phyloP scores from a whole-genome alignment of 352 stramenopile species.

The Phytophthora multivora region DNA sequence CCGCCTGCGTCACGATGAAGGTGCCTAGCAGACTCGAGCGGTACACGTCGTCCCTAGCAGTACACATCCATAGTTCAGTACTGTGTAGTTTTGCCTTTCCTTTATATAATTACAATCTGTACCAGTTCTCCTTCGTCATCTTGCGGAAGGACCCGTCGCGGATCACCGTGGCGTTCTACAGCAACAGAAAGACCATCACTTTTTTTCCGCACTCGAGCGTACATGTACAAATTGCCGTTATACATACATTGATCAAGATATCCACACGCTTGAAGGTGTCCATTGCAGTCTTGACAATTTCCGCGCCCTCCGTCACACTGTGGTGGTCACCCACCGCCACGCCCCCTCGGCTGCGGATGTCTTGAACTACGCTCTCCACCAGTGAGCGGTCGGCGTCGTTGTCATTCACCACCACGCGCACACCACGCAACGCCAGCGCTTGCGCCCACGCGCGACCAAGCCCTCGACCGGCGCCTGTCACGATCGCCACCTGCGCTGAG shows the following conservation, averaged over 20 bases:
- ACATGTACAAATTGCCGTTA: constrained; percentile 1
- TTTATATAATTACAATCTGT: not conserved
- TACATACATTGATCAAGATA: constrained; percentile 79
- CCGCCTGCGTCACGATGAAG: constrained; percentile 66
- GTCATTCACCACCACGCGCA: constrained; percentile 73
- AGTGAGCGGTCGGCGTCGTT: constrained; percentile 54
- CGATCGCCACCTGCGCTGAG: constrained; percentile 62
- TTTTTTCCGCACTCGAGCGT: constrained; percentile 3
- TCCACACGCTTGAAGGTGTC: constrained; percentile 59
- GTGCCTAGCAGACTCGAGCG: constrained; percentile 61
- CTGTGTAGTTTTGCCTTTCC: not conserved
- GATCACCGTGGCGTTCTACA: constrained; percentile 72
- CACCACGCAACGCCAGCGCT: constrained; percentile 49
- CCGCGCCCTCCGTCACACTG: constrained; percentile 50
- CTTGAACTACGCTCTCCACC: constrained; percentile 47
- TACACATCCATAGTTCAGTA: constrained; percentile 4
- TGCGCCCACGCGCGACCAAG: constrained; percentile 60
- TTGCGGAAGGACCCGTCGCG: constrained; percentile 78
- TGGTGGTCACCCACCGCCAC: constrained; percentile 57
- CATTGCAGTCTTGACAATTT: constrained; percentile 51
- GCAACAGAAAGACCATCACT: constrained; percentile 14
- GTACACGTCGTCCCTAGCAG: constrained; percentile 61
- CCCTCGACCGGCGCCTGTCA: constrained; percentile 60
- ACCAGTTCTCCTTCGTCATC: constrained; percentile 70
- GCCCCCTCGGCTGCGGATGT: constrained; percentile 43